phyloP scores from a whole-genome alignment of 257 asterid species.

The Ajuga chamaepitys region DNA sequence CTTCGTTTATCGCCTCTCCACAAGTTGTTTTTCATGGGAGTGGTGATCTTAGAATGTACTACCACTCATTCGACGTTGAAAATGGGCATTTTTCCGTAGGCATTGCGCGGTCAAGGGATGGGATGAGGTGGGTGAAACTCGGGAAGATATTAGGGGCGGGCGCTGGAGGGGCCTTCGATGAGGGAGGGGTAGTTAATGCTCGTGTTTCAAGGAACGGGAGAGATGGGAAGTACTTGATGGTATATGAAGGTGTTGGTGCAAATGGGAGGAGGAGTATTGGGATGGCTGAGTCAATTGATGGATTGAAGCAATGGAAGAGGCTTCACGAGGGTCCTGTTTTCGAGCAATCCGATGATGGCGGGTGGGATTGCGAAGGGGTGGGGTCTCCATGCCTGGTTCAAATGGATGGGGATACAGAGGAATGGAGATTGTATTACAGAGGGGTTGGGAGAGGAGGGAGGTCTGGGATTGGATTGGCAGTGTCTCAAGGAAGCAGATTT shows the following conservation, averaged over 20 bases:
- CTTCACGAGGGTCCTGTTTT: conserved; percentile 39
- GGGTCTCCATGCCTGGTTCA: conserved; percentile 76
- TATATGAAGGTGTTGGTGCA: conserved; percentile 61
- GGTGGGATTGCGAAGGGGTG: conserved; percentile 85
- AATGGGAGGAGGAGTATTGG: conserved; percentile 56
- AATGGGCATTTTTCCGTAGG: conserved; percentile 44
- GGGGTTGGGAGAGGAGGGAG: conserved; percentile 72
- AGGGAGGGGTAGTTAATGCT: conserved; percentile 47
- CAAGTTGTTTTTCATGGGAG: conserved; percentile 57
- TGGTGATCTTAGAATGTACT: conserved; percentile 84
- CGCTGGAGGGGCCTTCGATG: conserved; percentile 44
- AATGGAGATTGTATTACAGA: conserved; percentile 83
- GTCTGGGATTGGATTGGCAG: conserved; percentile 78
- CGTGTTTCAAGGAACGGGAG: conserved; percentile 42
- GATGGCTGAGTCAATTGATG: conserved; percentile 55
- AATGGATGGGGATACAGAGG: conserved; percentile 56
- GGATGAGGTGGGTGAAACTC: conserved; percentile 75
- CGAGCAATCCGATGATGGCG: conserved; percentile 31
- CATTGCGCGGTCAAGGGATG: conserved; percentile 81
- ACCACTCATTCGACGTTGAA: conserved; percentile 55
- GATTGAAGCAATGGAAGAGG: conserved; percentile 72
- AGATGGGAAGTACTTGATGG: conserved; percentile 76
- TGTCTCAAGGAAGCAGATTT: conserved; percentile 44
- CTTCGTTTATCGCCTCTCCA: conserved; percentile 67
- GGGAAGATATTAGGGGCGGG: conserved; percentile 62